Evolutionary conservation across 1,139 yeast species (phyloP).

Genomic region (Wickerhamomyces sp.): DNA sequence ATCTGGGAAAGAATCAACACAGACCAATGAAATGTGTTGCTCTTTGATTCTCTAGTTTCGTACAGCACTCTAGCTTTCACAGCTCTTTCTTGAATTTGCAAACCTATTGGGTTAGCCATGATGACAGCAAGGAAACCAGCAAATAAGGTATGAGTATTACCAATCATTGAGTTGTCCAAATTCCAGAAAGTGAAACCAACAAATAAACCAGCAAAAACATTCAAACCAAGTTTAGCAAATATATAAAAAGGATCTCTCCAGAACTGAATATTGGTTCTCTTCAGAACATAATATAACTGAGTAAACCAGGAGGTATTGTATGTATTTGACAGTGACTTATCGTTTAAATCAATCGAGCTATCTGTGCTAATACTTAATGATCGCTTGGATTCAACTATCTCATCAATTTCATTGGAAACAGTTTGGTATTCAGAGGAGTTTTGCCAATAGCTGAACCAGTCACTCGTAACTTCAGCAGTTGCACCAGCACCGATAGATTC

Average conservation of each 20-base stretch:
- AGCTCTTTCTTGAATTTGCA: constrained; percentile 54
- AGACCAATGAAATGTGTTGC: constrained; percentile 60
- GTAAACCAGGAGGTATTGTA: constrained; percentile 31
- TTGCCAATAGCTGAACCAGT: constrained; percentile 45
- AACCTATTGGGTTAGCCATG: constrained; percentile 45
- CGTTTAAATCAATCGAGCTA: constrained; percentile 27
- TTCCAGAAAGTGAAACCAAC: constrained; percentile 54
- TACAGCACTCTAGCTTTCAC: constrained; percentile 45
- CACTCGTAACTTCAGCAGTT: constrained; percentile 34
- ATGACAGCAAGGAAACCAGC: constrained; percentile 45
- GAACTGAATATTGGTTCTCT: constrained; percentile 32
- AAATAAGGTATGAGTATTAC: constrained; percentile 49
- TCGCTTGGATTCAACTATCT: constrained; percentile 10
- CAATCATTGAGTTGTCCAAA: constrained; percentile 42
- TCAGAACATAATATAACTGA: constrained; percentile 28
- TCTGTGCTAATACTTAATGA: constrained; percentile 31
- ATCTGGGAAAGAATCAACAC: constrained; percentile 45
- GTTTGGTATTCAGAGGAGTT: constrained; percentile 28
- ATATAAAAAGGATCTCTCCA: constrained; percentile 39
- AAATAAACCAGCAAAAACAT: constrained; percentile 41
- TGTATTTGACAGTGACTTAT: constrained; percentile 21
- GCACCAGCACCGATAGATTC: constrained; percentile 63
- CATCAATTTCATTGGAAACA: constrained; percentile 26
- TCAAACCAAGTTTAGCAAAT: constrained; percentile 32
- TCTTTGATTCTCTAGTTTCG: constrained; percentile 54